phyloP scores from a whole-genome alignment of 805 yeast species.

The Priceomyces castillae region DNA sequence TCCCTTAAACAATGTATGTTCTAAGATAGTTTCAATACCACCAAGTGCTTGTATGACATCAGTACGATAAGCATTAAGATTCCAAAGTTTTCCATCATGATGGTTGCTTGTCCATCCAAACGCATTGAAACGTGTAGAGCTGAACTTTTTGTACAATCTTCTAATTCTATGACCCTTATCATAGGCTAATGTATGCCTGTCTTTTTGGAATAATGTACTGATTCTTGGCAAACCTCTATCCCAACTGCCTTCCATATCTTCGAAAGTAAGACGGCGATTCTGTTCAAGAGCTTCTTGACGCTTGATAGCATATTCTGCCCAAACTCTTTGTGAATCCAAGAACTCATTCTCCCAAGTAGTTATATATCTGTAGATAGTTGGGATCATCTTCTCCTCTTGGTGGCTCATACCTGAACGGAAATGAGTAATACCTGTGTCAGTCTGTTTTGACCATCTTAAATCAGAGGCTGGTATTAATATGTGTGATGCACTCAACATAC shows the following conservation, averaged over 20 bases:
- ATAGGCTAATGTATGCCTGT: slow-evolving; percentile 88
- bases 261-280: slow-evolving; percentile 82
- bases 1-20: slow-evolving; percentile 91
- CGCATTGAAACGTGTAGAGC: slow-evolving; percentile 72
- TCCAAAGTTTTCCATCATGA: slow-evolving; percentile 97
- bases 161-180: slow-evolving; percentile 92
- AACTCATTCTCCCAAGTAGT: slow-evolving; percentile 98
- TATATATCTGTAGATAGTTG: slow-evolving; percentile 89
- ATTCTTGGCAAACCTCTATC: slow-evolving; percentile 96
- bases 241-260: slow-evolving; percentile 93
- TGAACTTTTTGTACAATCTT: slow-evolving; percentile 70
- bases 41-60: slow-evolving; percentile 97
- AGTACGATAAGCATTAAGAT: slow-evolving; percentile 83
- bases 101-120: slow-evolving; percentile 95
- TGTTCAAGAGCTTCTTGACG: slow-evolving; percentile 83
- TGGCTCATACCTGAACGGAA: slow-evolving; percentile 92
- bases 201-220: slow-evolving; percentile 91
- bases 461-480: slow-evolving; percentile 93
- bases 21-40: slow-evolving; percentile 93
- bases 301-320: slow-evolving; percentile 95
- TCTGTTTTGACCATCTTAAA: slow-evolving; percentile 84
- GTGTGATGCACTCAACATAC: slow-evolving; percentile 97
- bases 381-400: slow-evolving; percentile 76
- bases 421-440: slow-evolving; percentile 92
- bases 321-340: slow-evolving; percentile 88